phyloP scores from a whole-genome alignment of 371 early-diverging fungal genomes.

The Syncephalis fuscata region DNA sequence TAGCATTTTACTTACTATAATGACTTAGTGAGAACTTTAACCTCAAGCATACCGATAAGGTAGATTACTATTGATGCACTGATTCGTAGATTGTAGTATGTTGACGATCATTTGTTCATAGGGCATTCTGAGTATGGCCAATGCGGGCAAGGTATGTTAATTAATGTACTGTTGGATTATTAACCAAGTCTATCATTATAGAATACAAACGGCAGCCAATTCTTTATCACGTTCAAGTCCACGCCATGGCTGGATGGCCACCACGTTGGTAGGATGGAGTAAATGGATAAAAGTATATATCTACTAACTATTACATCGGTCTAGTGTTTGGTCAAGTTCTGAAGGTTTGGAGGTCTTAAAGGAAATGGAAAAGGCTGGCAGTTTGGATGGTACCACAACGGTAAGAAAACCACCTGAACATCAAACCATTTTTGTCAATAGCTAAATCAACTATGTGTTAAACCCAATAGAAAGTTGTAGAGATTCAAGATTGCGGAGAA shows the following conservation, averaged over 20 bases:
- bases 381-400: constrained; percentile 39
- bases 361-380: constrained; percentile 58
- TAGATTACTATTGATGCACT: constrained; percentile 6
- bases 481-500: constrained; percentile 62
- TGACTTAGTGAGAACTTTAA: constrained; percentile 84
- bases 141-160: constrained; percentile 56
- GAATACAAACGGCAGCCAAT: constrained; percentile 95
- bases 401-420: neutral
- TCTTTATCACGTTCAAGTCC: constrained; percentile 70
- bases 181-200: constrained; percentile 2
- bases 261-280: constrained; percentile 38
- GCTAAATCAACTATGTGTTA: neutral
- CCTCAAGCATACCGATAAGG: constrained; percentile 62
- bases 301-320: constrained; percentile 9
- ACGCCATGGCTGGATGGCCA: constrained; percentile 85
- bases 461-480: constrained; percentile 24
- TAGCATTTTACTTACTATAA: constrained; percentile 1
- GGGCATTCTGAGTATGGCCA: constrained; percentile 85
- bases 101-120: constrained; percentile 1
- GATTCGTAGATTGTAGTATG: neutral
- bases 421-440: neutral
- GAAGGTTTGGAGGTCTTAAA: constrained; percentile 70
- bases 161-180: neutral
- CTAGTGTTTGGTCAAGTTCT: constrained; percentile 76
- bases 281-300: neutral